Conservation (phyloP, 139 green algal genomes). For the Pycnococcus provasolii region DNA sequence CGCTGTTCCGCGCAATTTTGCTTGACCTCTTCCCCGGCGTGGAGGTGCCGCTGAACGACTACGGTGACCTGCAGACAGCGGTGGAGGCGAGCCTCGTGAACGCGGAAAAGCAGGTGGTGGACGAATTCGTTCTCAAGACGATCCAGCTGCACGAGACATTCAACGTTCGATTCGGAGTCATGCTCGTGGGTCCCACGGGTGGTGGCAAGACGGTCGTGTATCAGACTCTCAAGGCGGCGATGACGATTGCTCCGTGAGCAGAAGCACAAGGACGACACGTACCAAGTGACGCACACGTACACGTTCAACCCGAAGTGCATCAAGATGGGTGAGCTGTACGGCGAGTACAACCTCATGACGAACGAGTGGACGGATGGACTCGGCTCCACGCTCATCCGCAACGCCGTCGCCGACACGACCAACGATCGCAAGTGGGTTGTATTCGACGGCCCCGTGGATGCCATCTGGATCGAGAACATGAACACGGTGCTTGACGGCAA, state of each 20-base stretch:
- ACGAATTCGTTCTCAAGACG: slow-evolving; percentile 57
- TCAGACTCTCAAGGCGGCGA: slow-evolving; percentile 47
- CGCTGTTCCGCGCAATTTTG: slow-evolving; percentile 74
- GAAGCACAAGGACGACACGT: slow-evolving; percentile 29
- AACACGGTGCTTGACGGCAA: slow-evolving; percentile 73
- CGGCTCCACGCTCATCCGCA: slow-evolving; percentile 56
- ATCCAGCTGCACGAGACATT: slow-evolving; percentile 78
- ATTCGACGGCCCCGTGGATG: slow-evolving; percentile 72
- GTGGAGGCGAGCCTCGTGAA: slow-evolving; percentile 40
- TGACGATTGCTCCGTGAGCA: slow-evolving; percentile 46
- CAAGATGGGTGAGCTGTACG: slow-evolving; percentile 79
- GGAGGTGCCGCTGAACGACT: slow-evolving; percentile 51
- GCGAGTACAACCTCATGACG: slow-evolving; percentile 71
- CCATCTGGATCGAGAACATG: slow-evolving; percentile 78
- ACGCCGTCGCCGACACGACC: slow-evolving; percentile 53
- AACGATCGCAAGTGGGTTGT: slow-evolving; percentile 61
- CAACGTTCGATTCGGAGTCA: slow-evolving; percentile 73
- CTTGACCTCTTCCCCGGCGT: slow-evolving; percentile 70
- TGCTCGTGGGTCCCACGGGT: slow-evolving; percentile 65
- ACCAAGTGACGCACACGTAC: slow-evolving; percentile 41
- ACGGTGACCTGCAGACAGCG: slow-evolving; percentile 52
- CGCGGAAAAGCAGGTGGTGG: slow-evolving; percentile 43
- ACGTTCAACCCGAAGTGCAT: slow-evolving; percentile 79
- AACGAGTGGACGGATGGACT: slow-evolving; percentile 78
- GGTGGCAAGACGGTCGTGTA: slow-evolving; percentile 64